phyloP scores from a whole-genome alignment of 169 alveolate species.

The Plasmodium billcollinsi region DNA sequence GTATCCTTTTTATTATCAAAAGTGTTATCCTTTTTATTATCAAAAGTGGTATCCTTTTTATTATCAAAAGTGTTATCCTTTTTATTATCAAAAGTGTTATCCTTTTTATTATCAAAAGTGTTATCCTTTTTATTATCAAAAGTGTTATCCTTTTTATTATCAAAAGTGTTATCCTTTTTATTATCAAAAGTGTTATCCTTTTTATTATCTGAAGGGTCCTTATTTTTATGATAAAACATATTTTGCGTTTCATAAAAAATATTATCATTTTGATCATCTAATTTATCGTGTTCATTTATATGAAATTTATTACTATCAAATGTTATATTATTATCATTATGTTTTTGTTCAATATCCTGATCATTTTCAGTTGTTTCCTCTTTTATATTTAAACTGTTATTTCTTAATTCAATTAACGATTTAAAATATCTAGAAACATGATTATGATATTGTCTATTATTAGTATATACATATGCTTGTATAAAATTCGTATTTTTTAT shows the following conservation, averaged over 20 bases:
- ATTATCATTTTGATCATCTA: too few relatives aligned
- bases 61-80: background rate
- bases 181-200: too few relatives aligned
- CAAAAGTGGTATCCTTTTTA: background rate
- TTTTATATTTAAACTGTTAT: slow-evolving; percentile 2
- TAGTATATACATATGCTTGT: slow-evolving; percentile 56
- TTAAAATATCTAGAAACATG: slow-evolving; percentile 47
- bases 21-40: background rate
- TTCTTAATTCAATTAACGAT: slow-evolving; percentile 13
- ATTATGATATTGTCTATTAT: slow-evolving; percentile 61
- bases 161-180: too few relatives aligned
- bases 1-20: background rate
- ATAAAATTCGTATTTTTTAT: slow-evolving; percentile 65
- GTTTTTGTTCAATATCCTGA: background rate
- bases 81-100: background rate
- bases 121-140: too few relatives aligned
- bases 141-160: too few relatives aligned
- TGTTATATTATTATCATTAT: background rate
- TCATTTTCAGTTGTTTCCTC: background rate
- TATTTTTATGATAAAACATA: too few relatives aligned
- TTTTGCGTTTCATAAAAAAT: too few relatives aligned
- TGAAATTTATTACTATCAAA: background rate
- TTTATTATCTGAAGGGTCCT: too few relatives aligned
- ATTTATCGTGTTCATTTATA: background rate
- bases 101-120: too few relatives aligned